Base-by-base conservation (phyloP, 768 basidiomycete species). In the Leccinellum rugosiceps region DNA sequence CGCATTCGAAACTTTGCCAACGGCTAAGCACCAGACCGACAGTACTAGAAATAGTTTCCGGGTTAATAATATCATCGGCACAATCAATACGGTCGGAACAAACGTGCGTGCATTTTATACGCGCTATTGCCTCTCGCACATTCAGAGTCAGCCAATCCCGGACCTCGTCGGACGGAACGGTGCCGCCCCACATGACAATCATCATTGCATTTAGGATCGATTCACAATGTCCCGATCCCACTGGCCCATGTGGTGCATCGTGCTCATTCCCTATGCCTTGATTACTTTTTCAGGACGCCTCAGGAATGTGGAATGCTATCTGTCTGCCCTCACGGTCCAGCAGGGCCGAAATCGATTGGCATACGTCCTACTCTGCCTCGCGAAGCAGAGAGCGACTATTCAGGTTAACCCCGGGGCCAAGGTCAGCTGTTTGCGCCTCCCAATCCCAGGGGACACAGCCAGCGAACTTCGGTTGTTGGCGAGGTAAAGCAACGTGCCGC, bases 141-240 rank as follows among this genome's bases (percentile, higher is more conserved):
- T 10, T 50, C 46, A 61, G 10, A 48, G 6, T 13, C 48, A 52
- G 50, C 67, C 66, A 47, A 65, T 21, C 21, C 11, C 43, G 19
- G 46, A 25, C 6, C 21, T 3, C 43, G 72, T 75, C 17, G 80
- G 79, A 66, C 75, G 72, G 8, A 74, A 71, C 17, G n/a, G n/a
- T 46, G 23, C 25, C 23, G 45, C 25, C 25, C 21, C 47, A 48
- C n/a, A n/a, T 28, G 47, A 26, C 10, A 19, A 74, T 60, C 17
- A 74, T 60, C 17, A 65, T 69, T 77, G 60, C 75, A 77, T 31
- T 17, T n/a, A 44, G 17, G 51, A 52, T 28, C 48, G 30, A 55
- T 23, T 17, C 55, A 49, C 43, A 60, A 57, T 46, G 32, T 46
- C 28, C n/a, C 23, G 35, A 23, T 34, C 50, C 32, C 38, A 41